phyloP scores from a whole-genome alignment of 129 eudicot genomes.

The Logfia minima region DNA sequence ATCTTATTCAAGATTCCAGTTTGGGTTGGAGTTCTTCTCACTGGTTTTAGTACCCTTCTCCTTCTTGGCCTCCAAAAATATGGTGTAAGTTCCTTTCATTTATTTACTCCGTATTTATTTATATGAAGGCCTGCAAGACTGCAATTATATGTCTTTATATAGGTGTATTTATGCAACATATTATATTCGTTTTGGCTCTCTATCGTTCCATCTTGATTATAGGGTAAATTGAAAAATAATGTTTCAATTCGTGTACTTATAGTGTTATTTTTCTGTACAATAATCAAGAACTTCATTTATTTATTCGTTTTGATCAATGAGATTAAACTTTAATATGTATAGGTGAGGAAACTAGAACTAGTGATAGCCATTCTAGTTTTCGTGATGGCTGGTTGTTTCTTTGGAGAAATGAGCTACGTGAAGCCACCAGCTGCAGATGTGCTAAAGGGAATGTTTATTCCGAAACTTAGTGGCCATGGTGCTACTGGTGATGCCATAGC shows the following conservation, averaged over 20 bases:
- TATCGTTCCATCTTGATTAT: too few species aligned
- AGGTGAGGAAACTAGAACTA: conserved; percentile 92
- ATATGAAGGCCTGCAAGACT: neutral
- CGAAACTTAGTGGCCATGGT: conserved; percentile 68
- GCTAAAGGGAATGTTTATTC: conserved; percentile 86
- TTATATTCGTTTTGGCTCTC: neutral
- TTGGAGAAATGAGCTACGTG: conserved; percentile 86
- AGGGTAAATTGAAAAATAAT: too few species aligned
- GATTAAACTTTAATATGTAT: neutral
- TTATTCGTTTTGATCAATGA: neutral
- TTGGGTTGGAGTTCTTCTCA: conserved; percentile 88
- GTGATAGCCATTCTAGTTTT: conserved; percentile 72
- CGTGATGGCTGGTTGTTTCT: conserved; percentile 90
- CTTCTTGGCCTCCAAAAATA: conserved; percentile 90
- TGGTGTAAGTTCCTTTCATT: conserved; percentile 50
- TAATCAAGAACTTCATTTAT: neutral
- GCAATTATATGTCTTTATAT: neutral
- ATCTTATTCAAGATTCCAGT: conserved; percentile 84
- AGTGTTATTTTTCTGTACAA: too few species aligned
- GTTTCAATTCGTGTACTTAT: neutral
- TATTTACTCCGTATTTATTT: neutral
- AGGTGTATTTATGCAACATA: neutral
- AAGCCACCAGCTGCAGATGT: conserved; percentile 82
- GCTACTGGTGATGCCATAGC: conserved; percentile 98
- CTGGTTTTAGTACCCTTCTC: conserved; percentile 87